A percentile compares a stretch with the other conserved stretches of the same genome.
These are phyloP conservation scores for Rhododendron molle DNA, from an alignment of 148 eudicot species.

Conservation along the genomic window DNA sequence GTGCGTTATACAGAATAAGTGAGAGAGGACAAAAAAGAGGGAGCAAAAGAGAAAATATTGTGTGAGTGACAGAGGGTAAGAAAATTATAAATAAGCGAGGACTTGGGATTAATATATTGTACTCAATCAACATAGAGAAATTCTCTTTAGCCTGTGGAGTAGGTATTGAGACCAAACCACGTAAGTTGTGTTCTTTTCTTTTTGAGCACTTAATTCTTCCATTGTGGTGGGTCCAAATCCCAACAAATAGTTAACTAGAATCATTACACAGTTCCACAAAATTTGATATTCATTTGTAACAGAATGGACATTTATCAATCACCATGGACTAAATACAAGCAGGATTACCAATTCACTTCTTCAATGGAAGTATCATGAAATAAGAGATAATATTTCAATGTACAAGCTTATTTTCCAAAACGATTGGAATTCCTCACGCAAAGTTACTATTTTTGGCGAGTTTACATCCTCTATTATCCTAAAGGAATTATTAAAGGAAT, in stretches of 20 bases:
- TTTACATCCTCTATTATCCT: background rate
- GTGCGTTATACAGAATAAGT: background rate
- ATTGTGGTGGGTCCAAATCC: background rate
- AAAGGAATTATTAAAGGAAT: background rate
- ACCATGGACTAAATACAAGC: background rate
- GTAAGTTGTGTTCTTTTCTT: background rate
- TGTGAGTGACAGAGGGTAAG: background rate
- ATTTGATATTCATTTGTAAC: background rate
- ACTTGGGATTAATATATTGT: background rate
- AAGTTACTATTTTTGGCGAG: background rate
- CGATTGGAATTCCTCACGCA: background rate
- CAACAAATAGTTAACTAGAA: background rate
- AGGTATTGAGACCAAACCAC: background rate
- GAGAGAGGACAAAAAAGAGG: background rate
- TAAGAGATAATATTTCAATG: background rate
- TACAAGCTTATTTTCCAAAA: background rate
- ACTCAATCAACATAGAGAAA: background rate
- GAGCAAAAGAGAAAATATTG: background rate
- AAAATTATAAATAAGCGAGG: background rate
- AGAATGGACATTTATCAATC: background rate
- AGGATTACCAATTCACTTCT: background rate
- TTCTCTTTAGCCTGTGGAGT: background rate
- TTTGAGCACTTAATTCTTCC: background rate
- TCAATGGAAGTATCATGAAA: background rate
- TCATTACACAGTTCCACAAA: background rate